Percentiles rank a stretch among this genome's conserved stretches.
These are phyloP conservation scores for Cutaneotrichosporon cyanovorans DNA, from an alignment of 1,284 basidiomycete genomes.

Conservation along the genomic window DNA sequence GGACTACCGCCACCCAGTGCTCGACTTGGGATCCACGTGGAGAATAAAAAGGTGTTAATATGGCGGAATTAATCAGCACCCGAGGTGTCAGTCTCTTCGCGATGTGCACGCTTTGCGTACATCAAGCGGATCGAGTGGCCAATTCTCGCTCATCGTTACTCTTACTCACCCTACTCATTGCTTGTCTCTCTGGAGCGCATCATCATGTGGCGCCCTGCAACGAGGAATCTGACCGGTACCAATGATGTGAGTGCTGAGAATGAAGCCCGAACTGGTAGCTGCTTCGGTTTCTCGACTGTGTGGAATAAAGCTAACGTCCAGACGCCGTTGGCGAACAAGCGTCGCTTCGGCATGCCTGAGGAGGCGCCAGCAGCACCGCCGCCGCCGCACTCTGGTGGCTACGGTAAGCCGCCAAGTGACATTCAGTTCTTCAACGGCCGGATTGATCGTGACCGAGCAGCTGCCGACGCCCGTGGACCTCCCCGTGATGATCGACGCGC, in stretches of 20 bases:
- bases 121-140: background rate
- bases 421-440: conserved; percentile 43
- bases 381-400: conserved; percentile 52
- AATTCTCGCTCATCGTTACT: background rate
- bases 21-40: background rate
- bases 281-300: too few species aligned
- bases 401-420: conserved; percentile 30
- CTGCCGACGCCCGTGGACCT: conserved; percentile 22
- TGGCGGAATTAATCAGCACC: too few species aligned
- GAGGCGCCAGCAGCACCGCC: conserved; percentile 44
- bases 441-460: conserved; percentile 28
- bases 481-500: conserved; percentile 11
- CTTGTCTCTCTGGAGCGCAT: background rate
- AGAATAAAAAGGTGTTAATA: background rate
- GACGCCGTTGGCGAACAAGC: conserved; percentile 58
- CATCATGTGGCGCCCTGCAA: conserved; percentile 78
- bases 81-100: too few species aligned
- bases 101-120: background rate
- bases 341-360: conserved; percentile 74
- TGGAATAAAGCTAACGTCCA: conserved; percentile 9
- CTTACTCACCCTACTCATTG: background rate
- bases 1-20: background rate
- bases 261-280: conserved; percentile 1
- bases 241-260: conserved; percentile 49
- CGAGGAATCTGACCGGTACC: conserved; percentile 43